A percentile compares a stretch with the other conserved stretches of the same genome.
Conservation (phyloP, 305 asterid genomes). For the Nicotiana rustica region DNA sequence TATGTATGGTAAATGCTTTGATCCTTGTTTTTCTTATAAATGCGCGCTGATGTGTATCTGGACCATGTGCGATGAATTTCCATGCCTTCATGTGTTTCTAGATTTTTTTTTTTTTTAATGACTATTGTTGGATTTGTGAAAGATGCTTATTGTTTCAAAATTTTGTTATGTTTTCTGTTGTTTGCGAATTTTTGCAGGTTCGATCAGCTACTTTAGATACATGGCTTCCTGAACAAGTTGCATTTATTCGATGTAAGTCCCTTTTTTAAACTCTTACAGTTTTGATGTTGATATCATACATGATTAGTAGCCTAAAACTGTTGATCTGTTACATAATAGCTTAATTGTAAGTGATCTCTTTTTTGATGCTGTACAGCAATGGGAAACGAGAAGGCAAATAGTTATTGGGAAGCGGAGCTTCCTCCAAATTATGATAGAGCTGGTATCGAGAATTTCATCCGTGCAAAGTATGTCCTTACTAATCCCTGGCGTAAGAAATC, state of each 20-base stretch:
- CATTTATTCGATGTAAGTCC: slow-evolving; percentile 80
- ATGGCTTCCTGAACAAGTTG: slow-evolving; percentile 99
- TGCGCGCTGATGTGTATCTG: neutral
- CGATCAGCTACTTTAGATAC: slow-evolving; percentile 98
- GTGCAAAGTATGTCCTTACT: slow-evolving; percentile 81
- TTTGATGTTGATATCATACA: slow-evolving; percentile 33
- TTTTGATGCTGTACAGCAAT: slow-evolving; percentile 60
- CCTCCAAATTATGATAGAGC: slow-evolving; percentile 90
- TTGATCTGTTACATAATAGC: neutral
- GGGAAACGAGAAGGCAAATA: slow-evolving; percentile 96
- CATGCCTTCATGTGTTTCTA: neutral
- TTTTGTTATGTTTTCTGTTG: neutral
- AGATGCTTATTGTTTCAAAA: slow-evolving; percentile 5
- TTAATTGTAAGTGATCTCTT: slow-evolving; percentile 9
- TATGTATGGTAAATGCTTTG: neutral
- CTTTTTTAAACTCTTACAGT: slow-evolving; percentile 14
- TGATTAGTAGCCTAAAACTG: slow-evolving; percentile 9
- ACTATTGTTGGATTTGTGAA: neutral
- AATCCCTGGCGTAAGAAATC: slow-evolving; percentile 6
- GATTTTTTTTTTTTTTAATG: neutral
- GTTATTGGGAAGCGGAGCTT: slow-evolving; percentile 96
- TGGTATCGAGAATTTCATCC: slow-evolving; percentile 93
- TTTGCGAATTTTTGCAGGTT: slow-evolving; percentile 57
- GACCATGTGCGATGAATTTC: neutral
- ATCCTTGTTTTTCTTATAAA: too few relatives aligned